A percentile compares a stretch with the other conserved stretches of the same genome.
These are phyloP conservation scores for Blastobotrys petasosporus DNA, from an alignment of 1,139 yeast genomes.

Conservation along the genomic window DNA sequence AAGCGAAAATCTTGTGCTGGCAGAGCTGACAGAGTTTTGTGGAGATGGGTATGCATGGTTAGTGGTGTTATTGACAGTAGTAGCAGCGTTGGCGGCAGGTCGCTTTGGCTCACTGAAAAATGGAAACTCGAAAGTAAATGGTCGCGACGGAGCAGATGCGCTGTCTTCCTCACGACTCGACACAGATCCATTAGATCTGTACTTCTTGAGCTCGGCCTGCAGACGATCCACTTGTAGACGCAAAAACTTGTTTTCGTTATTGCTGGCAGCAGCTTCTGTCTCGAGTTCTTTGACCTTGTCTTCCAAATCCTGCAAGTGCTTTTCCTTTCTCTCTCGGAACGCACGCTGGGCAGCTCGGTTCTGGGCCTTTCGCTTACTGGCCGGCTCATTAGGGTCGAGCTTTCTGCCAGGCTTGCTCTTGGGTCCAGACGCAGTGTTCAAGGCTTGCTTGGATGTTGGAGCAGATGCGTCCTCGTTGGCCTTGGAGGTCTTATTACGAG, in stretches of 20 bases:
- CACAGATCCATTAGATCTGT: constrained; percentile 22
- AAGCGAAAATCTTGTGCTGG: neutral
- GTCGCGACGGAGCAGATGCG: constrained; percentile 10
- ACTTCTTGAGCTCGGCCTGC: constrained; percentile 63
- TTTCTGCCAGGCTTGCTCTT: constrained; percentile 57
- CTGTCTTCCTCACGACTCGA: neutral
- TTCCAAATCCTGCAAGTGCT: constrained; percentile 79
- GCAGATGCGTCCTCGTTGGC: neutral
- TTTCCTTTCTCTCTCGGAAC: constrained; percentile 88
- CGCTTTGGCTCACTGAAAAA: constrained; percentile 21
- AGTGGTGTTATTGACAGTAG: neutral
- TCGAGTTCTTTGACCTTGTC: constrained; percentile 68
- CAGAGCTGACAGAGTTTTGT: neutral
- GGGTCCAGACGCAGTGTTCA: neutral
- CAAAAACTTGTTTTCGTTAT: constrained; percentile 66
- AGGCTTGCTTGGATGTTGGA: neutral
- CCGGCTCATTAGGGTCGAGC: constrained; percentile 73
- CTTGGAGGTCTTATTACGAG: constrained; percentile 1
- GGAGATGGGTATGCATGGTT: constrained; percentile 5
- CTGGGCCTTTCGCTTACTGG: constrained; percentile 86
- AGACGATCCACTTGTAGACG: constrained; percentile 71
- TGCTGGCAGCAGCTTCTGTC: constrained; percentile 56
- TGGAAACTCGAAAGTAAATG: constrained; percentile 41
- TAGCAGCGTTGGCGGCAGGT: neutral
- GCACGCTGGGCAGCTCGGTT: constrained; percentile 98